Evolutionary conservation across 768 basidiomycete genomes (phyloP), one percentile per base, ranked within the genome.

Genomic region (Piloderma croceum): DNA sequence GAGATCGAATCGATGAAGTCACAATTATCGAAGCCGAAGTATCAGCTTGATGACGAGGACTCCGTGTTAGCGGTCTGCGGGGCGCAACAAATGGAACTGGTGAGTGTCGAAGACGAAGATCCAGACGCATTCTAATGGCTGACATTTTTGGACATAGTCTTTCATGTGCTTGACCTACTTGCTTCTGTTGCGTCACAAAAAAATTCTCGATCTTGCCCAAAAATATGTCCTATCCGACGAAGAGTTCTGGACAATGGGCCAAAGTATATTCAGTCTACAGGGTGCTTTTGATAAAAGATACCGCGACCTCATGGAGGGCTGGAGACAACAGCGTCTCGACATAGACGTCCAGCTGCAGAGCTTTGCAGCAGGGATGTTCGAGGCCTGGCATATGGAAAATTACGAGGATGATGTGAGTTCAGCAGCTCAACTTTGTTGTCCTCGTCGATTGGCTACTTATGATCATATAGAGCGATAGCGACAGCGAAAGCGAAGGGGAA

Each of bases 301-400:
- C 31, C 34, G 39, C 33, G 45, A 45, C 15, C 38, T 51, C 21
- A 31, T 44, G 18, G 49, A 48, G 21, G 41, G 49, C 35, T 51
- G 49, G 49, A 32, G 44, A 11, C 46, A 51, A 25, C 49, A 47
- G 33, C 24, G 46, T 15, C 33, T 46, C 3, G 47, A 49, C 20
- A 42, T 43, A 10, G 10, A 34, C 17, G 6, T 31, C 20, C 37
- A 51, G 38, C 39, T 51, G n/a, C 36, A 31, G 9, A 47, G 43
- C 42, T 51, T 51, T 39, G 18, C 33, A 5, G 38, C 40, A 25
- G 49, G 43, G 9, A 45, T 51, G 24, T 51, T 48, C 36, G 46
- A 48, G 33, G 43, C 42, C 33, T 51, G 46, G 46, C 46, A 51
- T 37, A n/a, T n/a, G n/a, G n/a, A n/a, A n/a, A n/a, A n/a, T n/a